A percentile compares a stretch with the other conserved stretches of the same genome.
These are phyloP conservation scores for Aspergillus ruber DNA, from an alignment of 2,329 filamentous ascomycete species.

Conservation along the genomic window DNA sequence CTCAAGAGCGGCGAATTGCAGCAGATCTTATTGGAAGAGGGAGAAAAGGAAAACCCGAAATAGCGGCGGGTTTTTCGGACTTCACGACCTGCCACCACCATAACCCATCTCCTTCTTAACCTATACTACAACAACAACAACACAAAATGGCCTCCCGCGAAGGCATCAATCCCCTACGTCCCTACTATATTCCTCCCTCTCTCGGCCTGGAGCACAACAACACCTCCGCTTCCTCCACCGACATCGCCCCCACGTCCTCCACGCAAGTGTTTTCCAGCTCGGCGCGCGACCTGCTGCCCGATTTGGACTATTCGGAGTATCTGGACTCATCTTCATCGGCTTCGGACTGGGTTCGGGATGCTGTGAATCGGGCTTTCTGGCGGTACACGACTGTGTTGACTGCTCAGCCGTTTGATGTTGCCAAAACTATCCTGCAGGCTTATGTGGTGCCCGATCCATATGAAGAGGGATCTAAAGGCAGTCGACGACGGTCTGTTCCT, in stretches of 20 bases:
- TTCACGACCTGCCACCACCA: no score
- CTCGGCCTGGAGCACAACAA: slow-evolving; percentile 52
- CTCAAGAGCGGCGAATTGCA: background rate
- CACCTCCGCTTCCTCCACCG: slow-evolving; percentile 25
- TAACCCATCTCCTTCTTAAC: background rate
- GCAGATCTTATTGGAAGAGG: background rate
- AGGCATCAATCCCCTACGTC: slow-evolving; percentile 53
- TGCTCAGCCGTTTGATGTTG: slow-evolving; percentile 93
- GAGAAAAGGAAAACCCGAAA: slow-evolving; percentile 10
- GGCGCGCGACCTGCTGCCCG: slow-evolving; percentile 78
- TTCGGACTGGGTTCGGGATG: slow-evolving; percentile 65
- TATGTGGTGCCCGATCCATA: slow-evolving; percentile 44
- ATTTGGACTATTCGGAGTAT: slow-evolving; percentile 88
- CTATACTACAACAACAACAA: background rate
- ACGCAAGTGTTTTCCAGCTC: slow-evolving; percentile 51
- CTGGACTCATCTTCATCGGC: slow-evolving; percentile 70
- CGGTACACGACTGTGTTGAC: slow-evolving; percentile 86
- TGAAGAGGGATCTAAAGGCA: slow-evolving; percentile 20
- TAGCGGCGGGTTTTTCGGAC: slow-evolving; percentile 18
- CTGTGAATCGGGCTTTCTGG: slow-evolving; percentile 81
- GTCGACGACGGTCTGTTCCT: slow-evolving; percentile 20
- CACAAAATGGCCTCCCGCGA: slow-evolving; percentile 33
- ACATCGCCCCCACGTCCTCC: slow-evolving; percentile 32
- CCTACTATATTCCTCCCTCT: slow-evolving; percentile 59
- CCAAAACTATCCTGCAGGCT: slow-evolving; percentile 86